Conservation (phyloP, 352 stramenopile genomes). For the Phytophthora parvispora region DNA sequence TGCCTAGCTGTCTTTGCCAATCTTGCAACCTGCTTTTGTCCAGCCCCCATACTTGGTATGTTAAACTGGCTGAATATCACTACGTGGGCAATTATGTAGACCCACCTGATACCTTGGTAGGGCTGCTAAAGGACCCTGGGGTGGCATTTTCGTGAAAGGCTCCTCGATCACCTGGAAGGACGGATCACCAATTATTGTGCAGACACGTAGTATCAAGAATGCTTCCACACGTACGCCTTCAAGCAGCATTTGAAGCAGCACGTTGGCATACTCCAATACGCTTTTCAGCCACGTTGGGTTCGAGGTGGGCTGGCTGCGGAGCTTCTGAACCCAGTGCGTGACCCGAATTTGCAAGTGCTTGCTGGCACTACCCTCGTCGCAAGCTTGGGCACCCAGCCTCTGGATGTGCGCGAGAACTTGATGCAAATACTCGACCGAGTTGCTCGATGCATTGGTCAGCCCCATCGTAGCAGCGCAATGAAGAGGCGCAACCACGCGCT, state of each 20-base stretch:
- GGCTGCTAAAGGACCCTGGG: constrained; percentile 59
- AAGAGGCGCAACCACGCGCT: constrained; percentile 3
- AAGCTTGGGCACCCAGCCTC: constrained; percentile 37
- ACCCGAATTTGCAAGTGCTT: constrained; percentile 78
- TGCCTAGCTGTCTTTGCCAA: constrained; percentile 19
- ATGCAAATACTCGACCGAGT: constrained; percentile 39
- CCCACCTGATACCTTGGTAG: constrained; percentile 60
- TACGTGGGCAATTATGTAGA: not conserved
- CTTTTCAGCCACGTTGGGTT: constrained; percentile 73
- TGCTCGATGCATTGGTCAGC: constrained; percentile 5
- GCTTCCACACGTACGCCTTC: constrained; percentile 45
- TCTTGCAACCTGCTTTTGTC: constrained; percentile 35
- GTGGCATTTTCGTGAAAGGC: constrained; percentile 73
- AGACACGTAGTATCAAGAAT: not conserved
- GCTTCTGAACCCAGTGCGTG: constrained; percentile 65
- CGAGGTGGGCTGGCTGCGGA: constrained; percentile 59
- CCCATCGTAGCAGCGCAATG: constrained; percentile 7
- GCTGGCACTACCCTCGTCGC: constrained; percentile 7
- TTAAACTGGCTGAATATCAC: too few species aligned
- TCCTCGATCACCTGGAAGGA: constrained; percentile 50
- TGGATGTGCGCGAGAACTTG: constrained; percentile 50
- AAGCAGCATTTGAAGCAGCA: constrained; percentile 64
- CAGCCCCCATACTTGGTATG: too few species aligned
- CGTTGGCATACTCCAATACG: constrained; percentile 53
- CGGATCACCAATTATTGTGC: not conserved